Evolutionary conservation across 768 basidiomycete species (phyloP), one percentile per base, ranked within the genome.

Genomic region (Hemileccinum rubropunctum): DNA sequence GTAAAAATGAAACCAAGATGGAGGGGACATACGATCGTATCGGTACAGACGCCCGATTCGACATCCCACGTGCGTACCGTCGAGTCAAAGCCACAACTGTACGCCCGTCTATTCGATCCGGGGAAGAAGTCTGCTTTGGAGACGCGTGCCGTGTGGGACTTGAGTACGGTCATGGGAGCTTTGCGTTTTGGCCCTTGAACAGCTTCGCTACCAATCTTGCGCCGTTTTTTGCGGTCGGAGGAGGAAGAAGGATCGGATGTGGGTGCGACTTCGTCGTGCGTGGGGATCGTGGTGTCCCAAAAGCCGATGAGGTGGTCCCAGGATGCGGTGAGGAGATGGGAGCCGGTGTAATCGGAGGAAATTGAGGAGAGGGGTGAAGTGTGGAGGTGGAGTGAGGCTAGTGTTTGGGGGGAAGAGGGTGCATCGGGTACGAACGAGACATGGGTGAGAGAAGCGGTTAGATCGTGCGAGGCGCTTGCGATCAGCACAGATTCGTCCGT

Each of bases 1-100:
- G 6, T 23, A 48, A 11, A 30, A 30, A 30, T 30, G 5, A 11
- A 23, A 12, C 6, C 42, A 7, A 20, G 13, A 8, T 9, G 10
- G 17, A 15, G 30, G 17, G n/a, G 28, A 41, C 57, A 47, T 56
- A 91, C 88, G 39, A 89, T 81, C 1, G 88, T 90, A 38, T 78
- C 65, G 0, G 76, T 73, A 51, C 87, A 92, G 6, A 91, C 69
- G 3, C 88, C 91, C 34, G 73, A 77, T 57, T 91, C 87, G 3
- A 86, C 74, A 61, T 97, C 92, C 95, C 95, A 99, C 2, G 77
- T 72, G 20, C 92, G 76, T 6, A 98, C 82, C 0, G 91, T 91
- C 26, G 94, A 95, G 68, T 97, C 95, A 62, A 91, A 91, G 0
- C 91, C 89, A 61, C 85, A 86, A 58, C 88, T 91, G 54, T 83